Evolutionary conservation across 495 filamentous ascomycete genomes (phyloP), one percentile per base, ranked within the genome.

Genomic region (Darksidea phi): DNA sequence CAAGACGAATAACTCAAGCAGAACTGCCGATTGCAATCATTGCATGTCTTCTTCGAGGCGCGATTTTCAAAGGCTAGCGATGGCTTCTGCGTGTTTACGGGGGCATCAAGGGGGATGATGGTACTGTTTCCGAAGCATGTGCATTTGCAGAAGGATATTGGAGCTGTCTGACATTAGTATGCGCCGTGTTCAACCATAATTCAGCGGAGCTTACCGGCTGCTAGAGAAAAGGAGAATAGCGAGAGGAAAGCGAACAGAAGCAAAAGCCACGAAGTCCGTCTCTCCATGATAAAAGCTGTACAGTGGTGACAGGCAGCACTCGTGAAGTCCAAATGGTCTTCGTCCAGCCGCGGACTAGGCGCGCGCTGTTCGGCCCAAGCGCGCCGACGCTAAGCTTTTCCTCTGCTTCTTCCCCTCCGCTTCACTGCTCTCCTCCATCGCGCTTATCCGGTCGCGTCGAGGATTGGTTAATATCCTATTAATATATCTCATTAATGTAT

Each of bases 61-160:
- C 65, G 60, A 0, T 68, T 74, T 70, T 26, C 60, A 10, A 65
- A 26, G 1, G n/a, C 21, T 48, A n/a, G 67, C 24, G 71, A 69
- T 38, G 74, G 73, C 55, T 54, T 65, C 18, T 65, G 61, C n/a
- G 57, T 70, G 50, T 50, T 48, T n/a, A 41, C 55, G 55, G 66
- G 68, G 61, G 55, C 75, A 67, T 83, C 78, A 46, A 92, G 84
- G 13, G 82, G 75, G 70, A 98, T 96, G 61, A 97, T 91, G 57
- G 88, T 95, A 78, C 84, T 89, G 77, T 97, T 95, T 54, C 83
- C 82, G 78, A 88, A 88, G 77, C 94, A 97, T 57, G 88, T 95
- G 75, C 94, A 98, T 87, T 97, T 98, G 85, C 94, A 98, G 78
- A 96, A 97, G 34, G 90, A 89, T 21, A 88, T 88, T 17, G 90